Conservation (phyloP, 345 rosid genomes). For the Salix suchowensis region DNA sequence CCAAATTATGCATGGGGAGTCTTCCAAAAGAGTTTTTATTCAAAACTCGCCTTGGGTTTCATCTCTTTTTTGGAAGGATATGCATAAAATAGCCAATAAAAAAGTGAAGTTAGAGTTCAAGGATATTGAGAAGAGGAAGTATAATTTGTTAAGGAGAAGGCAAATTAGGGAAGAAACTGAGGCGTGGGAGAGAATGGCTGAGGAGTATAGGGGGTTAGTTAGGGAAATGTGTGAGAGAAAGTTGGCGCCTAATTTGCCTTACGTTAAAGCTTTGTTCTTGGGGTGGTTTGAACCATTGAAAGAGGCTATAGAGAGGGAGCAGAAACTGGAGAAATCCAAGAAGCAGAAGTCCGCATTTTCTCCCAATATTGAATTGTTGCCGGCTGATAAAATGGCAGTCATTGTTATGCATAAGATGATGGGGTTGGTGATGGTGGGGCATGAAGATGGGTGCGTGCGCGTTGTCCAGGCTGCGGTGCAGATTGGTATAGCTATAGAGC, state of each 20-base stretch:
- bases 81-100: conserved; percentile 39
- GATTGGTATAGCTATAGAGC: conserved; percentile 82
- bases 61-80: conserved; percentile 56
- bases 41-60: conserved; percentile 85
- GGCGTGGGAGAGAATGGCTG: conserved; percentile 81
- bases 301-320: conserved; percentile 71
- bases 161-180: conserved; percentile 87
- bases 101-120: conserved; percentile 44
- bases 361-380: conserved; percentile 65
- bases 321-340: conserved; percentile 55
- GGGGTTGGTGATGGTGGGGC: conserved; percentile 65
- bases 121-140: conserved; percentile 56
- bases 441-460: conserved; percentile 61
- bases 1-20: conserved; percentile 11
- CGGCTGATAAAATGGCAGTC: conserved; percentile 91
- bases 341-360: conserved; percentile 73
- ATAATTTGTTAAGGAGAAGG: conserved; percentile 60
- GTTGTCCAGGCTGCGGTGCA: conserved; percentile 86
- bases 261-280: conserved; percentile 69
- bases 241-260: conserved; percentile 78
- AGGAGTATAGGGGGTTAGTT: conserved; percentile 69
- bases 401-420: conserved; percentile 96
- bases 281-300: conserved; percentile 91
- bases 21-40: conserved; percentile 41
- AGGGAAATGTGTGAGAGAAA: conserved; percentile 74